Base-by-base conservation (phyloP, 257 asterid genomes). In the Ilex aquifolium region DNA sequence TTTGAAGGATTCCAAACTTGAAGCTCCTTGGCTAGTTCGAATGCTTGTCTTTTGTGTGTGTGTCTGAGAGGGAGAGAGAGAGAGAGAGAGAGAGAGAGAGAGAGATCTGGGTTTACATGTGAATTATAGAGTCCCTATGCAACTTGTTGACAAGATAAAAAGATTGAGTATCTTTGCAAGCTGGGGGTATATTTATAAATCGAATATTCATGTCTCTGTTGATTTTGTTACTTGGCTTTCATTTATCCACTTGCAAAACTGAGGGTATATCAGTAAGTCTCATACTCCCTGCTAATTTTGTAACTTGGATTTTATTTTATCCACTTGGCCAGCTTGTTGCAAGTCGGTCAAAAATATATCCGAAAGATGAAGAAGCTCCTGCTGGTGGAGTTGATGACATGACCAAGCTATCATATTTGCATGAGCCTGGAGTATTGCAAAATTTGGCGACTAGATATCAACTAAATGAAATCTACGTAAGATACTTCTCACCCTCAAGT, bases 341-440 rank as follows among this genome's bases (percentile, higher is more conserved):
- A 57, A 75, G 77, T 65, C 69, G 85, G 78, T 49, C 94, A 65
- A 83, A 72, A 69, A 75, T 86, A 64, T 85, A 80, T 70, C 97
- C 42, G 7, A 36, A 87, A 82, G 99, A 93, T 55, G 96, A 85
- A 74, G 97, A 93, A 79, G 96, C 96, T 59, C 96, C 95, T 57
- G 76, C 87, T 40, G 92, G 86, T 39, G 99, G 99, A 62, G 97
- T 93, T 59, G 96, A 93, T 79, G 99, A 93, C 78, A 93, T 93
- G 99, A 93, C 99, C n/a, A 88, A 89, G 61, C 76, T 93, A 67
- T 87, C 97, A 49, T 93, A 93, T 87, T 71, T 93, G 82, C 96
- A 93, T 29, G 99, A 93, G 72, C 96, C 99, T 49, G 99, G 94
- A 76, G 96, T 93, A 54, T 70, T 93, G 73, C 99, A 93, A 79